Base-by-base conservation (phyloP, 2,329 filamentous ascomycete genomes). In the Diplodia sapinea region DNA sequence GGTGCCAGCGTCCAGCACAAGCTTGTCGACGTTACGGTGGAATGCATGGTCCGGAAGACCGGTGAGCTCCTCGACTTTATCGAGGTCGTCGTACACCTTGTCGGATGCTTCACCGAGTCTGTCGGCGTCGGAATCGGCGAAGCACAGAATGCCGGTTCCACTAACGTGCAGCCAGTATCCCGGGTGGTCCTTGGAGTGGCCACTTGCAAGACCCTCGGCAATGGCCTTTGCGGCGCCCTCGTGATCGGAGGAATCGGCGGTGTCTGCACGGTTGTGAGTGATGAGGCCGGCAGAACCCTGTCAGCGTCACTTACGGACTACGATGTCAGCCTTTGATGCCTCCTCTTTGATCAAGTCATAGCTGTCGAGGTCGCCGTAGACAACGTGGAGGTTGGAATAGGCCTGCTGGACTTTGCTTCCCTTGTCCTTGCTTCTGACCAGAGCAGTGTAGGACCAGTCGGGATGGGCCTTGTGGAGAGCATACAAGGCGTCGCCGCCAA, bases 21-120 rank as follows among this genome's bases (percentile, higher is more conserved):
- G 82, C 74, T 88, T 86, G 76, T 94, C 91, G 4, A 92, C 86
- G 72, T 88, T 82, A 15, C 89, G 86, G 78, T 93, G 91, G 31
- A 83, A 74, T 11, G 84, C 88, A 0, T 78, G 73, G 72, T 88
- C 85, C 0, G 88, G 88, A 0, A 91, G 73, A 11, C 73, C 81
- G 1, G 86, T 80, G 43, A 90, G 79, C 55, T 85, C 83, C 9
- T 81, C 78, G 38, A 91, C 82, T 61, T 84, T 84, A 11, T 85
- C 81, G 71, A 87, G 82, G 71, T 91, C 89, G 72, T 88, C 79
- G 76, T 88, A 90, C 2, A 82, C 76, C 67, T 83, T 84, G 47
- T 84, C 81, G 0, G 79, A 76, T 0, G 71, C 73, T 59, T 83
- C 78, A n/a, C 86, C 86, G 11, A 79, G 83, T 0, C 76, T 81